Percentiles rank a stretch among this genome's conserved stretches.
phyloP scores from a whole-genome alignment of 495 filamentous ascomycete species.

The Podospora pseudopauciseta region DNA sequence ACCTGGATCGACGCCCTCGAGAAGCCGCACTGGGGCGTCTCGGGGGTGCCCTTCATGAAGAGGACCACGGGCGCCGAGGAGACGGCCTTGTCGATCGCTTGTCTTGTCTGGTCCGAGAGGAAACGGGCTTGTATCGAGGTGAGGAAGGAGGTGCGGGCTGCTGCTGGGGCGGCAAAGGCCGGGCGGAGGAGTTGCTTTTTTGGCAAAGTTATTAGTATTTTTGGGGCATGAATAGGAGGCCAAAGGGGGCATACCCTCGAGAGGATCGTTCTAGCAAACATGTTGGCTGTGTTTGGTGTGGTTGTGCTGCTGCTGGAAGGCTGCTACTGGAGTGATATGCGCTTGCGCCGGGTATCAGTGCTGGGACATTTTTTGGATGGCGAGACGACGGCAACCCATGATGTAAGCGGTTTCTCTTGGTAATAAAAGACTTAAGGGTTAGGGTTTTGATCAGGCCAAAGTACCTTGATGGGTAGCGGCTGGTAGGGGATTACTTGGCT shows the following conservation, averaged over 20 bases:
- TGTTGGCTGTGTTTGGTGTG: constrained; percentile 12
- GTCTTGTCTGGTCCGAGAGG: constrained; percentile 69
- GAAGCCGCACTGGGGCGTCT: constrained; percentile 97
- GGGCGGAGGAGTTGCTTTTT: constrained; percentile 21
- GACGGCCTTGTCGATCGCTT: constrained; percentile 86
- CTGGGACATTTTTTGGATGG: constrained; percentile 11
- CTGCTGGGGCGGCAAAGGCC: background rate
- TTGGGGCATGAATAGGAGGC: background rate
- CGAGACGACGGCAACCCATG: constrained; percentile 1
- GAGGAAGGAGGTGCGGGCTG: background rate
- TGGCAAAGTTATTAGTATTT: background rate
- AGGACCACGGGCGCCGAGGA: constrained; percentile 83
- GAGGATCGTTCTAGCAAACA: constrained; percentile 30
- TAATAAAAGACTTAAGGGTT: background rate
- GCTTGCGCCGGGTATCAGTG: constrained; percentile 1
- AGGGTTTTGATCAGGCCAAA: background rate
- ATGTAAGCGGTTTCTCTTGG: constrained; percentile 1
- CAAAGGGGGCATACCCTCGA: constrained; percentile 22
- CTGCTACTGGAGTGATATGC: background rate
- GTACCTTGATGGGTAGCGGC: background rate
- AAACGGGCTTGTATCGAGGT: constrained; percentile 44
- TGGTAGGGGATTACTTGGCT: background rate
- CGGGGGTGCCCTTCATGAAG: constrained; percentile 98
- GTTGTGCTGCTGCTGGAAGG: constrained; percentile 5
- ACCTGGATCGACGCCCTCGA: constrained; percentile 94